These are phyloP conservation scores for Pseudocercospora eumusae DNA, from an alignment of 2,329 filamentous ascomycete genomes.

Conservation along the genomic window DNA sequence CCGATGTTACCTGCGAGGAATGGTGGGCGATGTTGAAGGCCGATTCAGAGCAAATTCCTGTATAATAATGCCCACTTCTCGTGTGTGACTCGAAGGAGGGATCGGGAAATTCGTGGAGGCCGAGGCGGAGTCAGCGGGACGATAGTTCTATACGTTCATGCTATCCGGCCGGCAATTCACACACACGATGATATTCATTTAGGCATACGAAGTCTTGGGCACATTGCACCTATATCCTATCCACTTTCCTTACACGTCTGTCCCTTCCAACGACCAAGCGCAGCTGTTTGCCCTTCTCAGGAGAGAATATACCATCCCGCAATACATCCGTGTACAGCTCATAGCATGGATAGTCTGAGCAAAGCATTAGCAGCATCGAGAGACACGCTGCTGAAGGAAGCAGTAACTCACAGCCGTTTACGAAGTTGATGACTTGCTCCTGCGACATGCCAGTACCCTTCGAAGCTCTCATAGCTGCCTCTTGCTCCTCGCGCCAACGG, in stretches of 20 bases:
- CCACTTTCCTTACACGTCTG: slow-evolving; percentile 43
- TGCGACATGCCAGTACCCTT: slow-evolving; percentile 79
- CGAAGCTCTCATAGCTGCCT: slow-evolving; percentile 65
- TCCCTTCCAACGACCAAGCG: slow-evolving; percentile 53
- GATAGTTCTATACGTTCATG: no score
- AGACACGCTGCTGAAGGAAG: not conserved
- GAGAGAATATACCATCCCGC: slow-evolving; percentile 51
- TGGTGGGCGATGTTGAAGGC: slow-evolving; percentile 29
- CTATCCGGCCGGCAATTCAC: not conserved
- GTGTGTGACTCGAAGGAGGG: not conserved
- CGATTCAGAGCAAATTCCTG: not conserved
- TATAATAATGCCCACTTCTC: not conserved
- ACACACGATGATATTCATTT: not conserved
- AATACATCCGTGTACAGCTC: slow-evolving; percentile 57
- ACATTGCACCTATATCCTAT: slow-evolving; percentile 20
- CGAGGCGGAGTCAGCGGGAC: no score
- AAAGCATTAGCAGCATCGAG: slow-evolving; percentile 7
- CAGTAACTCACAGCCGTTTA: slow-evolving; percentile 60
- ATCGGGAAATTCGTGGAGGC: not conserved
- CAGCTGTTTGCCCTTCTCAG: slow-evolving; percentile 50
- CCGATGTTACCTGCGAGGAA: slow-evolving; percentile 31
- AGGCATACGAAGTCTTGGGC: not conserved
- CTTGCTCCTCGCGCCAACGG: slow-evolving; percentile 79
- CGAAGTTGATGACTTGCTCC: slow-evolving; percentile 75
- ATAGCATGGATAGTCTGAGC: slow-evolving; percentile 54